phyloP scores from a whole-genome alignment of 2,329 filamentous ascomycete genomes.

The Metarhizium rileyi region DNA sequence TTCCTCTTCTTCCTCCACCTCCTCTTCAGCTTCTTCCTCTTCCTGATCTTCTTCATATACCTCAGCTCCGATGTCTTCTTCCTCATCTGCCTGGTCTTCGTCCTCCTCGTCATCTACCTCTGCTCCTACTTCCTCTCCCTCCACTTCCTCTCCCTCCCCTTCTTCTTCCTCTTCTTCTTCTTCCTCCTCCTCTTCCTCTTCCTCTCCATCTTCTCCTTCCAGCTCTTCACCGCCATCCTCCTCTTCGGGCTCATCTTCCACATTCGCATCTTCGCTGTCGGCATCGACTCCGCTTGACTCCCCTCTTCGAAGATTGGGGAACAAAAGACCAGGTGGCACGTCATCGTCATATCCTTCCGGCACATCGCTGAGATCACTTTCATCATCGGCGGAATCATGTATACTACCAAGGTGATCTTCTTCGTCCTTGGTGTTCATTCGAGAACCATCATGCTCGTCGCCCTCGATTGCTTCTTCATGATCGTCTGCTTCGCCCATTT shows the following conservation, averaged over 20 bases:
- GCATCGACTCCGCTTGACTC: slow-evolving; percentile 26
- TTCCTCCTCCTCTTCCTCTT: slow-evolving; percentile 11
- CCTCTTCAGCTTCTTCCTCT: slow-evolving; percentile 8
- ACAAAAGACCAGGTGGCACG: slow-evolving; percentile 41
- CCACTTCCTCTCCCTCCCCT: slow-evolving; percentile 6
- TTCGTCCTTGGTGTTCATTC: slow-evolving; percentile 18
- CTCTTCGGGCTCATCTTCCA: slow-evolving; percentile 9
- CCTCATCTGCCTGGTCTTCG: slow-evolving; percentile 13
- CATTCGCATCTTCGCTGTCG: slow-evolving; percentile 20
- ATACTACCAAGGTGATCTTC: slow-evolving; percentile 39
- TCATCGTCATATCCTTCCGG: slow-evolving; percentile 49
- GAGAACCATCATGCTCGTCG: slow-evolving; percentile 20
- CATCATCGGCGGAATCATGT: slow-evolving; percentile 57
- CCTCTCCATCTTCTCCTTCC: slow-evolving; percentile 11
- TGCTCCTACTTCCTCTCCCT: slow-evolving; percentile 6
- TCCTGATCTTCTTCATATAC: slow-evolving; percentile 13
- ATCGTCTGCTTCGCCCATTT: slow-evolving; percentile 33
- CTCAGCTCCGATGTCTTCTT: slow-evolving; percentile 9
- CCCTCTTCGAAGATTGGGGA: slow-evolving; percentile 34
- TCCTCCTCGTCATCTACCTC: slow-evolving; percentile 11
- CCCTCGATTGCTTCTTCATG: slow-evolving; percentile 19
- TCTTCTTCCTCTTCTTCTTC: slow-evolving; percentile 9
- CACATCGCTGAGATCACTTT: slow-evolving; percentile 60
- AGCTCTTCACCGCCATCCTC: slow-evolving; percentile 16
- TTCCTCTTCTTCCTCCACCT: slow-evolving; percentile 5